A percentile compares a stretch with the other conserved stretches of the same genome.
Evolutionary conservation across 345 rosid genomes (phyloP).

Genomic region (Raphanus raphanistrum): DNA sequence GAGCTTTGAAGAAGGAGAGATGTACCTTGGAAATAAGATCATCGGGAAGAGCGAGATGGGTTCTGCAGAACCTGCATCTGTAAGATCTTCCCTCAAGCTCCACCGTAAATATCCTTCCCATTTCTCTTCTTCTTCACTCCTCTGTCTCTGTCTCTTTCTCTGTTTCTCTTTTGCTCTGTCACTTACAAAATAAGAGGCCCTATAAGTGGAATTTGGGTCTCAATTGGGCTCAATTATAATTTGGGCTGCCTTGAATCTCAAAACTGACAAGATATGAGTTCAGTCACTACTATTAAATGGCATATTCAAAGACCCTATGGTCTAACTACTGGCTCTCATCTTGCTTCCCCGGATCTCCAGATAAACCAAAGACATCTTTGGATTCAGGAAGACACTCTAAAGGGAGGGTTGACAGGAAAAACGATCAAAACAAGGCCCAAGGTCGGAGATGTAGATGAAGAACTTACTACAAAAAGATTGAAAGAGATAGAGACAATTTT

Average conservation of each 20-base stretch:
- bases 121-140: constrained; percentile 32
- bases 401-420: neutral
- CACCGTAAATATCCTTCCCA: constrained; percentile 88
- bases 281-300: neutral
- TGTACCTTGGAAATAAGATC: constrained; percentile 71
- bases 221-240: neutral
- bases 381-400: neutral
- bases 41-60: constrained; percentile 75
- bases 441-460: too few relatives aligned
- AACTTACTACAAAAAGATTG: too few relatives aligned
- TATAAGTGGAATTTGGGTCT: constrained; percentile 7
- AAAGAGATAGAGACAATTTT: neutral
- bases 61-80: constrained; percentile 82
- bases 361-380: neutral
- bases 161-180: neutral
- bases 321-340: neutral
- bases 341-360: neutral
- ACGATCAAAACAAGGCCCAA: too few relatives aligned
- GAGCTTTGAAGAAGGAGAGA: neutral
- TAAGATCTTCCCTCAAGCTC: constrained; percentile 91
- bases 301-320: neutral
- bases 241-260: neutral
- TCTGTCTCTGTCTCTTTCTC: neutral
- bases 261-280: neutral
- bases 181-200: constrained; percentile 5